Evolutionary conservation across 768 basidiomycete genomes (phyloP).

Genomic region (Tylopilus subfusipes): DNA sequence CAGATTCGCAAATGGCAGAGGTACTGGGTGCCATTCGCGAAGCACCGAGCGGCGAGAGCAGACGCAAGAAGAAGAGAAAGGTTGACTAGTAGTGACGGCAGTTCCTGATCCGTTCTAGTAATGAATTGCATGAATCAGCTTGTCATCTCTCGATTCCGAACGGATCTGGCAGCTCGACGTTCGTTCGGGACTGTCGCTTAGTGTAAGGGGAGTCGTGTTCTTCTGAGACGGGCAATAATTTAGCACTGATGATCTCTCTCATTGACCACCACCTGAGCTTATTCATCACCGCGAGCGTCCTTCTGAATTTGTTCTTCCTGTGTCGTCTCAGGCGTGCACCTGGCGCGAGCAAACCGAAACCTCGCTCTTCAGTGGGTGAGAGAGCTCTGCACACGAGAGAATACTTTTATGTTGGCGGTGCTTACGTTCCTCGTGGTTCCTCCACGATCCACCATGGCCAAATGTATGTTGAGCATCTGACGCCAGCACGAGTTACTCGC

Average conservation of each 20-base stretch:
- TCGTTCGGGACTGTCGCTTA: not conserved
- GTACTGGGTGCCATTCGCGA: slow-evolving; percentile 59
- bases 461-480: slow-evolving; percentile 52
- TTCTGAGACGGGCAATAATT: not conserved
- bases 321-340: not conserved
- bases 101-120: not conserved
- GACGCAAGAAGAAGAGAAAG: slow-evolving; percentile 33
- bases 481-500: slow-evolving; percentile 37
- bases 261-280: slow-evolving; percentile 1
- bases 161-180: too few relatives aligned
- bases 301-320: slow-evolving; percentile 21
- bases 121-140: not conserved
- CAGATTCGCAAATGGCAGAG: slow-evolving; percentile 42
- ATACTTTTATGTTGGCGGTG: slow-evolving; percentile 49
- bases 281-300: slow-evolving; percentile 10
- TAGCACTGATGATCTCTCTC: slow-evolving; percentile 7
- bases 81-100: not conserved
- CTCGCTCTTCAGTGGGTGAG: not conserved
- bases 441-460: slow-evolving; percentile 41
- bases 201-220: too few relatives aligned
- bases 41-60: slow-evolving; percentile 49
- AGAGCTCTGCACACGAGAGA: slow-evolving; percentile 43
- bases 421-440: slow-evolving; percentile 35
- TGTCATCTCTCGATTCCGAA: too few relatives aligned
- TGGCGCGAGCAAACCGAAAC: not conserved